Percentiles rank a stretch among this genome's conserved stretches.
phyloP scores from a whole-genome alignment of 805 yeast species.

The Danielia reshetovae region DNA sequence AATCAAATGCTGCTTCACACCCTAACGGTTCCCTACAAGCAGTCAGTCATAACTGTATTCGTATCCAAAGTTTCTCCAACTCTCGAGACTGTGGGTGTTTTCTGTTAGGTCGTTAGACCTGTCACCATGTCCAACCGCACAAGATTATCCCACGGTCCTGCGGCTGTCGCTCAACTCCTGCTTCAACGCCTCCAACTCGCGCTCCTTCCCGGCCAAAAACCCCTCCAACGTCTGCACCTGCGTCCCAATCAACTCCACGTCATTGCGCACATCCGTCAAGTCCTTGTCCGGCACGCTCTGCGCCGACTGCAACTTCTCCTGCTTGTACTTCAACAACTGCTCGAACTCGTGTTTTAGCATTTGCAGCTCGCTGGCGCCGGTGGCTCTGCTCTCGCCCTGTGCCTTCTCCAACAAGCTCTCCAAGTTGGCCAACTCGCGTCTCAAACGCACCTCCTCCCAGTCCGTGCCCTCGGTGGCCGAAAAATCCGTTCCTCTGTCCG shows the following conservation, averaged over 20 bases:
- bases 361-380: conserved; percentile 16
- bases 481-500: conserved; percentile 62
- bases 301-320: conserved; percentile 43
- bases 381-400: conserved; percentile 15
- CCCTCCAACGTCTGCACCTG: conserved; percentile 74
- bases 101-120: no score
- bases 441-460: conserved; percentile 87
- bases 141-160: no score
- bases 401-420: conserved; percentile 63
- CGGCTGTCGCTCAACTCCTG: no score
- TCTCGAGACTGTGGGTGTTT: no score
- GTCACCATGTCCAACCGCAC: no score
- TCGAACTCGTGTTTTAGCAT: conserved; percentile 63
- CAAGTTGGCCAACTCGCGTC: conserved; percentile 71
- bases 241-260: conserved; percentile 65
- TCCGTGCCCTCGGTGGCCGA: conserved; percentile 73
- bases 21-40: no score
- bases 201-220: conserved; percentile 57
- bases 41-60: no score
- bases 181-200: conserved; percentile 43
- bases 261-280: conserved; percentile 52
- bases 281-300: conserved; percentile 23
- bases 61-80: no score
- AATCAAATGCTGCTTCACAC: no score
- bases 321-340: conserved; percentile 76